phyloP scores from a whole-genome alignment of 2,329 filamentous ascomycete species.

The Cladosporium sp. region DNA sequence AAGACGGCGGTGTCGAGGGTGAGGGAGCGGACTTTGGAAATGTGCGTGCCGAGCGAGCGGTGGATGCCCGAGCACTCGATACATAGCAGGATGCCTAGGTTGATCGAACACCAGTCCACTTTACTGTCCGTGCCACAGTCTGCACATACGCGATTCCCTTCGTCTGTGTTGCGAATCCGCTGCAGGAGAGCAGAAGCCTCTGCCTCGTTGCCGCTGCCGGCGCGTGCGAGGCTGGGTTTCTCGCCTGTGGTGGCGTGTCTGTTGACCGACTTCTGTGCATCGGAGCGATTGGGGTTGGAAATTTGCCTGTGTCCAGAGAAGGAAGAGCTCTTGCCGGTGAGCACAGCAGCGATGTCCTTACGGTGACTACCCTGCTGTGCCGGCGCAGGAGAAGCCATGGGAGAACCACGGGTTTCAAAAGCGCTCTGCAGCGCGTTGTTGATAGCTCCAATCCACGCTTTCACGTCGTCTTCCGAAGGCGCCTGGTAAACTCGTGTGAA shows the following conservation, averaged over 20 bases:
- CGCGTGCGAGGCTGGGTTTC: conserved; percentile 65
- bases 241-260: conserved; percentile 90
- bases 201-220: conserved; percentile 70
- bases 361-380: conserved; percentile 50
- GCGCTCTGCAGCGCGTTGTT: conserved; percentile 97
- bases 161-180: conserved; percentile 81
- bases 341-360: conserved; percentile 84
- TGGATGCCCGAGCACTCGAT: conserved; percentile 99
- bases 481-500: conserved; percentile 97
- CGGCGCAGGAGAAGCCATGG: conserved; percentile 43
- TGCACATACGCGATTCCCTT: conserved; percentile 89
- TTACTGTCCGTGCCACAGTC: conserved; percentile 90
- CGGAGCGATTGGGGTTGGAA: conserved; percentile 40
- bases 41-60: conserved; percentile 91
- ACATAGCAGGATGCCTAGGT: conserved; percentile 91
- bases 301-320: conserved; percentile 53
- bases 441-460: conserved; percentile 90
- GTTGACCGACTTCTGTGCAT: conserved; percentile 56
- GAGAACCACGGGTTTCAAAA: conserved; percentile 64
- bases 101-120: conserved; percentile 99
- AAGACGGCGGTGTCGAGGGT: conserved; percentile 96
- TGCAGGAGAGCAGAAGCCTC: conserved; percentile 76
- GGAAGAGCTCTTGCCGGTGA: conserved; percentile 87
- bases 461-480: conserved; percentile 97
- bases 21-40: conserved; percentile 92